phyloP scores from a whole-genome alignment of 2,329 filamentous ascomycete species.

The Paracorniculantispora psalliotae region DNA sequence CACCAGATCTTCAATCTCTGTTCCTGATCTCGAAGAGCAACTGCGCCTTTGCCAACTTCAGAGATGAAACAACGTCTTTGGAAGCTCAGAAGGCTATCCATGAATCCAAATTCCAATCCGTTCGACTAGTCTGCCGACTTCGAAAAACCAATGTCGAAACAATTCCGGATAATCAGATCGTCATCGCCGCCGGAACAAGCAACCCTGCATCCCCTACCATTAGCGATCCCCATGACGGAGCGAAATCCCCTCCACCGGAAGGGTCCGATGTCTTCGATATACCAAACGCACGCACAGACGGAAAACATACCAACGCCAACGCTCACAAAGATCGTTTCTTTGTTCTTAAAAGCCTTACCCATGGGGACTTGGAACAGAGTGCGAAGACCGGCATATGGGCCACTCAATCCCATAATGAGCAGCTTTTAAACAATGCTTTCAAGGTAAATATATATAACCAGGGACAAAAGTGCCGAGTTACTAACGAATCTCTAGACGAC shows the following conservation, averaged over 20 bases:
- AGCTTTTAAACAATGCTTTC: conserved; percentile 75
- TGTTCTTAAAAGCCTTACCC: conserved; percentile 85
- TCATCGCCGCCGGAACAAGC: conserved; percentile 7
- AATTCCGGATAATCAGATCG: neutral
- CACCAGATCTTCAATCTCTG: conserved; percentile 75
- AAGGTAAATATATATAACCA: conserved; percentile 47
- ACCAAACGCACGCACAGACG: neutral
- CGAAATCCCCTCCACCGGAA: neutral
- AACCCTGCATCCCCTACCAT: conserved; percentile 5
- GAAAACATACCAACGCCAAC: neutral
- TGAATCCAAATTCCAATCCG: conserved; percentile 82
- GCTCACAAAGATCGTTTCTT: conserved; percentile 70
- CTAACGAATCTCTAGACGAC: conserved; percentile 48
- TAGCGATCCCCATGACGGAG: neutral
- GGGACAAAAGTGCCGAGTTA: neutral
- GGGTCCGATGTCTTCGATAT: neutral
- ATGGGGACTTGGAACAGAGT: conserved; percentile 85
- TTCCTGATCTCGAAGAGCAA: conserved; percentile 97
- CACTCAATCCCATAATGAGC: conserved; percentile 89
- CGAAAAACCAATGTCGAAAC: conserved; percentile 40
- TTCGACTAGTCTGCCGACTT: conserved; percentile 78
- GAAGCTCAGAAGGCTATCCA: conserved; percentile 80
- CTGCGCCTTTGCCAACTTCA: conserved; percentile 95
- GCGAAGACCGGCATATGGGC: conserved; percentile 88
- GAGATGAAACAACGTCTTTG: conserved; percentile 68